Percentiles rank a stretch among this genome's conserved stretches.
Evolutionary conservation across 257 asterid species (phyloP).

Genomic region (Plantago major): DNA sequence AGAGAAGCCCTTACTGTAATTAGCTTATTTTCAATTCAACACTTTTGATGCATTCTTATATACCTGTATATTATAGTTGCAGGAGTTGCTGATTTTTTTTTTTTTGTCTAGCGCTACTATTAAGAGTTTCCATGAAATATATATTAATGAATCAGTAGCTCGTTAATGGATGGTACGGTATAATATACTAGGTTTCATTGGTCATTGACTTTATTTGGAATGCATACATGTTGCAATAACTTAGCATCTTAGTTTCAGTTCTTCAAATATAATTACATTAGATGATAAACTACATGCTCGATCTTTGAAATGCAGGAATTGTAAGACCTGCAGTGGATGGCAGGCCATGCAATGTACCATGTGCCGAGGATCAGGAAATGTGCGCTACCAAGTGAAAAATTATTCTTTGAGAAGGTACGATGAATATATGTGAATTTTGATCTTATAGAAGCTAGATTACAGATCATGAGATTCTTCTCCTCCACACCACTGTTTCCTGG

Average conservation of each 20-base stretch:
- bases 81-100: too few species aligned
- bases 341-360: conserved; percentile 88
- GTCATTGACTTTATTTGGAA: neutral
- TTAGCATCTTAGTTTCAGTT: neutral
- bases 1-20: neutral
- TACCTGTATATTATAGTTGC: too few species aligned
- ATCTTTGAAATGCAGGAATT: conserved; percentile 53
- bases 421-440: conserved; percentile 10
- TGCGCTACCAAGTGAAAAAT: conserved; percentile 85
- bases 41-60: too few species aligned
- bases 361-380: conserved; percentile 94
- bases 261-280: conserved; percentile 11
- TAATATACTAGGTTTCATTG: neutral
- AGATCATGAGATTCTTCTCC: conserved; percentile 6
- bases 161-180: too few species aligned
- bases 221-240: neutral
- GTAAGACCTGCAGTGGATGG: conserved; percentile 87
- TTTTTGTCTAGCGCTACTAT: too few species aligned
- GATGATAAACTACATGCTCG: conserved; percentile 16
- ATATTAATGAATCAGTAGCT: too few species aligned
- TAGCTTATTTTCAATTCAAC: too few species aligned
- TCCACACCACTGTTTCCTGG: neutral
- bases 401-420: conserved; percentile 73
- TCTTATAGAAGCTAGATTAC: conserved; percentile 9
- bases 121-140: too few species aligned